Base-by-base conservation (phyloP, 371 early-diverging fungal genomes). In the Choanephora cucurbitarum region DNA sequence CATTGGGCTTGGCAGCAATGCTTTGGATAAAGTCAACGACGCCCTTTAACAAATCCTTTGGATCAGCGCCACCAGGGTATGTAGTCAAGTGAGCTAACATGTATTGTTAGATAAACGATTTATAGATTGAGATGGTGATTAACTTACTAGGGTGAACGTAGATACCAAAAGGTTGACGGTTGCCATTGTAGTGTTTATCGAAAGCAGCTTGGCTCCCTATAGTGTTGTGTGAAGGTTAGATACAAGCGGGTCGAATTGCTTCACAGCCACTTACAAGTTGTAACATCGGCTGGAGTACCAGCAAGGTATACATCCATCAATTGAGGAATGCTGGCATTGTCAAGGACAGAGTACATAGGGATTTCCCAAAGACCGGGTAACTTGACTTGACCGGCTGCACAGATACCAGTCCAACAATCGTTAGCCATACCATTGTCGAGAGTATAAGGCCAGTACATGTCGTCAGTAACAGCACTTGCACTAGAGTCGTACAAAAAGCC, bases 321-420 rank as follows among this genome's bases (percentile, higher is more conserved):
- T 49, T 85, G 83, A 14, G 75, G 68, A 15, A 69, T 60, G 28
- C 57, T 60, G 0, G 58, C 62, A 18, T 77, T 67, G 39, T 72
- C 69, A 34, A 64, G 58, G 1, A 78, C 75, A 31, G 75, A 46
- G 42, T 76, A 72, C 86, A 89, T 83, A 5, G 89, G 91, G 24
- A 90, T 73, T 66, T 90, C 88, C 85, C 87, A 90, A 46, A 89
- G 55, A 11, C 88, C 88, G 0, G 84, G 85, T 8, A 77, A 44
- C n/a, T 72, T 70, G 2, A 82, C 56, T 33, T 63, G 51, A 14
- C 60, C 60, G 32, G 75, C 58, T 52, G 60, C 64, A 50, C 88
- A 87, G 40, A 72, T 62, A 19, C 79, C 73, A 11, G 66, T 78
- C 84, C 78, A 82, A 52, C 88, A 89, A 51, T 86, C 84, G 45